Base-by-base conservation (phyloP, 1,284 basidiomycete genomes). In the Puccinia hordei region DNA sequence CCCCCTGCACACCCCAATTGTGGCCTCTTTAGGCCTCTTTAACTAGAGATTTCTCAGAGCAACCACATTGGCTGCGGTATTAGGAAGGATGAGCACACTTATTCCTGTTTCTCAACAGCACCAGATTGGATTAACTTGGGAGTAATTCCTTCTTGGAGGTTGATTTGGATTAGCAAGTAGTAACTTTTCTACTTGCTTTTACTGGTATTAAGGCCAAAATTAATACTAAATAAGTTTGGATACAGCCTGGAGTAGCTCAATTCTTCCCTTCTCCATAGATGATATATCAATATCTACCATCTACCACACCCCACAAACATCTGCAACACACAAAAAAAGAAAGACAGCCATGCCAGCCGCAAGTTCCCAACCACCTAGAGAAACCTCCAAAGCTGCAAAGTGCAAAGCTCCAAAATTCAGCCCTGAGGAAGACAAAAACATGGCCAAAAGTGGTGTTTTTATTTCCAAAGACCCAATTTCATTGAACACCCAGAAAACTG, bases 401-500 rank as follows among this genome's bases (percentile, higher is more conserved):
- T 27, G 27, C 5, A 12, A 27, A 57, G 24, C 46, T 13, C 41
- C 41, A 15, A 72, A 53, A n/a, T 71, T 38, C 10, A n/a, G 10
- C 3, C 46, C 46, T n/a, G 27, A 30, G 35, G 68, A 49, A 49
- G 68, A 71, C 4, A 24, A 41, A 9, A 41, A 71, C 24, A 41
- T 71, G 5, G 68, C 68, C 49, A 71, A 46, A n/a, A 44, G 38
- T 17, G 49, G 35, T 6, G 15, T 24, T 10, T 10, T 44, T 13
- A 30, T 71, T 4, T 41, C 44, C 6, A 3, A 72, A 35, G 44
- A 72, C 19, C 12, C 69, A 17, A 13, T 49, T 5, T 2, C 27
- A 35, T 49, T 24, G 10, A 72, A 24, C 69, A 72, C 53, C 24
- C 69, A 72, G 33, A 72, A 13, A 1, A n/a, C 6, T 12, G 69